Evolutionary conservation across 805 yeast genomes (phyloP).

Genomic region (Candida xiaguanensis): DNA sequence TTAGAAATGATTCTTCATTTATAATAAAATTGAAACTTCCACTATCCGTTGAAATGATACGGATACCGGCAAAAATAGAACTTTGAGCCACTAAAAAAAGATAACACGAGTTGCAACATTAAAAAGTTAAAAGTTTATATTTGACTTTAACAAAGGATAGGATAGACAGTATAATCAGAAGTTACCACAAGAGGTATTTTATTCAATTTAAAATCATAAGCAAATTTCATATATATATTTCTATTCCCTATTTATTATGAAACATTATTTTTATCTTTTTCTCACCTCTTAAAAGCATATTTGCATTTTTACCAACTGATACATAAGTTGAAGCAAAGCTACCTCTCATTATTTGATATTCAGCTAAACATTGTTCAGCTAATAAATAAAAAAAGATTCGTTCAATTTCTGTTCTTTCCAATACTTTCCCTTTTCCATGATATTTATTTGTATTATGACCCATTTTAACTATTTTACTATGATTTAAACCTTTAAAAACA

Average conservation of each 20-base stretch:
- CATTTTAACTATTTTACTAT: constrained; percentile 54
- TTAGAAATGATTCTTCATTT: not conserved
- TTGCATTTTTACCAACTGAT: constrained; percentile 55
- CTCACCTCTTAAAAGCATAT: constrained; percentile 40
- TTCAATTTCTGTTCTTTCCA: constrained; percentile 70
- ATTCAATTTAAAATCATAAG: no score
- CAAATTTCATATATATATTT: not conserved
- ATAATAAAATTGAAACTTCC: not conserved
- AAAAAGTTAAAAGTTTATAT: no score
- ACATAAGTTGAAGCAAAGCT: constrained; percentile 83
- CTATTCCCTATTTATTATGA: constrained; percentile 18
- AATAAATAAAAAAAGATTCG: constrained; percentile 78
- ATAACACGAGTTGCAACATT: no score
- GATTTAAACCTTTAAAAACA: constrained; percentile 68
- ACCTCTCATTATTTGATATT: constrained; percentile 66
- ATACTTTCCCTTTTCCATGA: constrained; percentile 67
- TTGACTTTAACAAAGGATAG: no score
- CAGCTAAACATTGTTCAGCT: constrained; percentile 61
- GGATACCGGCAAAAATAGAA: not conserved
- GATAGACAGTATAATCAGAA: no score
- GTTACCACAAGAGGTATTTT: no score
- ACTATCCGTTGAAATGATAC: not conserved
- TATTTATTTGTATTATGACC: constrained; percentile 59
- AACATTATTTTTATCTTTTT: constrained; percentile 52
- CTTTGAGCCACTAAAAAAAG: no score